phyloP scores from a whole-genome alignment of 2,329 filamentous ascomycete genomes.

The Calonectria fujianensis region DNA sequence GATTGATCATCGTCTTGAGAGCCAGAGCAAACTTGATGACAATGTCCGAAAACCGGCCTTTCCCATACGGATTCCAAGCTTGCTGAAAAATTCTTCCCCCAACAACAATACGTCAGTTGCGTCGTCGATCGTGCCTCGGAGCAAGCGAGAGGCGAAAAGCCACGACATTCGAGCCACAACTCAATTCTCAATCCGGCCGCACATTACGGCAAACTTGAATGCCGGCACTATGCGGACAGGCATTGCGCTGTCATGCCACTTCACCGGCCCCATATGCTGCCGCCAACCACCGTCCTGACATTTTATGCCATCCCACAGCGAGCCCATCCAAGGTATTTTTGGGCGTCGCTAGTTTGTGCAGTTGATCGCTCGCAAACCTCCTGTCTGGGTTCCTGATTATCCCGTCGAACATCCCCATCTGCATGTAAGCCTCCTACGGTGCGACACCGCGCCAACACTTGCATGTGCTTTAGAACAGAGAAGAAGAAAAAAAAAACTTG shows the following conservation, averaged over 20 bases:
- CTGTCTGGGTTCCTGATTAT: constrained; percentile 30
- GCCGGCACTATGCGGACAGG: constrained; percentile 26
- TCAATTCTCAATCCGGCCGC: constrained; percentile 37
- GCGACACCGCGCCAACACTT: not conserved
- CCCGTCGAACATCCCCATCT: constrained; percentile 16
- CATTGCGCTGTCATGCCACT: constrained; percentile 28
- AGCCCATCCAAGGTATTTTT: not conserved
- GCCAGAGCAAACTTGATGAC: constrained; percentile 14
- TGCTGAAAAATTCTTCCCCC: not conserved
- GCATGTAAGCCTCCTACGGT: constrained; percentile 16
- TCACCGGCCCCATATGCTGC: constrained; percentile 24
- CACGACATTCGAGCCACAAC: constrained; percentile 32
- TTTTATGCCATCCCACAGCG: constrained; percentile 24
- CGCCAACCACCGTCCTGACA: constrained; percentile 29
- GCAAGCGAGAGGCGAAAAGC: constrained; percentile 29
- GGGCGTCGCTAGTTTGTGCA: constrained; percentile 3
- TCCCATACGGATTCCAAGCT: not conserved
- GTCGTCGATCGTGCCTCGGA: constrained; percentile 26
- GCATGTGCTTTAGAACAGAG: constrained; percentile 4
- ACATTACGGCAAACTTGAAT: constrained; percentile 20
- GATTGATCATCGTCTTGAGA: constrained; percentile 20
- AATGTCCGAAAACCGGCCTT: constrained; percentile 19
- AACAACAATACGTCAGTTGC: constrained; percentile 27
- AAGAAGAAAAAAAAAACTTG: constrained; percentile 13
- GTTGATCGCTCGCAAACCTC: constrained; percentile 26